Evolutionary conservation across 2,329 filamentous ascomycete species (phyloP).

Genomic region (Pseudogymnoascus sp.): DNA sequence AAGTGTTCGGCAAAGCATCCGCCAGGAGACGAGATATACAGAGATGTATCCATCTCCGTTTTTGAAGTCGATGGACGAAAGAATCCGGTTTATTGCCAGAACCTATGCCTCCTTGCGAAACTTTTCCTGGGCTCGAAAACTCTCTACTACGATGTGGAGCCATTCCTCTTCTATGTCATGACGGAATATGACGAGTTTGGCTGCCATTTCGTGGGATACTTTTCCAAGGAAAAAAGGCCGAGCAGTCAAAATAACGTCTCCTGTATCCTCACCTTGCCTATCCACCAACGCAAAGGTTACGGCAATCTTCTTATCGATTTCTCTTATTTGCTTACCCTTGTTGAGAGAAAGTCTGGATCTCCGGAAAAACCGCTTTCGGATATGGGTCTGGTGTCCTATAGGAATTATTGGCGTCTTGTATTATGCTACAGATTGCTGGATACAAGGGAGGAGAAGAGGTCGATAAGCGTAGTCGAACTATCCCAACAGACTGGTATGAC

Average conservation of each 20-base stretch:
- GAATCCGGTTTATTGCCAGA: slow-evolving; percentile 97
- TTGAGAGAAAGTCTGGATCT: slow-evolving; percentile 88
- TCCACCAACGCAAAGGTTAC: slow-evolving; percentile 94
- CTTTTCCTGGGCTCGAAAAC: slow-evolving; percentile 98
- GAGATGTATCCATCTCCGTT: slow-evolving; percentile 81
- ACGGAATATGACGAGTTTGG: slow-evolving; percentile 86
- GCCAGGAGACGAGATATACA: slow-evolving; percentile 95
- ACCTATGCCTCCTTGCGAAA: slow-evolving; percentile 90
- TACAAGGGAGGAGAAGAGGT: slow-evolving; percentile 42
- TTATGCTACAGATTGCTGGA: slow-evolving; percentile 75
- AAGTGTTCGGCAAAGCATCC: slow-evolving; percentile 97
- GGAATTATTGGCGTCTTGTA: slow-evolving; percentile 91
- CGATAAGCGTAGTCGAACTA: slow-evolving; percentile 55
- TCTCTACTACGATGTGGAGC: slow-evolving; percentile 94
- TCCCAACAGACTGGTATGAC: slow-evolving; percentile 92
- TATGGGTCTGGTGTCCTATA: slow-evolving; percentile 94
- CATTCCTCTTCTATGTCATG: slow-evolving; percentile 94
- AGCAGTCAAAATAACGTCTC: slow-evolving; percentile 96
- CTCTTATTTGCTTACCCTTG: slow-evolving; percentile 88
- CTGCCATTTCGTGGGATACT: slow-evolving; percentile 98
- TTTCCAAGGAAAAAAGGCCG: slow-evolving; percentile 94
- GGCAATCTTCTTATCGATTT: slow-evolving; percentile 96
- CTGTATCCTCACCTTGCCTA: slow-evolving; percentile 90
- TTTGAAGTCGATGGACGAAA: slow-evolving; percentile 97
- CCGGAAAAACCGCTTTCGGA: slow-evolving; percentile 96